A percentile compares a stretch with the other conserved stretches of the same genome.
phyloP scores from a whole-genome alignment of 2,329 filamentous ascomycete species.

The Aureobasidium zeae region DNA sequence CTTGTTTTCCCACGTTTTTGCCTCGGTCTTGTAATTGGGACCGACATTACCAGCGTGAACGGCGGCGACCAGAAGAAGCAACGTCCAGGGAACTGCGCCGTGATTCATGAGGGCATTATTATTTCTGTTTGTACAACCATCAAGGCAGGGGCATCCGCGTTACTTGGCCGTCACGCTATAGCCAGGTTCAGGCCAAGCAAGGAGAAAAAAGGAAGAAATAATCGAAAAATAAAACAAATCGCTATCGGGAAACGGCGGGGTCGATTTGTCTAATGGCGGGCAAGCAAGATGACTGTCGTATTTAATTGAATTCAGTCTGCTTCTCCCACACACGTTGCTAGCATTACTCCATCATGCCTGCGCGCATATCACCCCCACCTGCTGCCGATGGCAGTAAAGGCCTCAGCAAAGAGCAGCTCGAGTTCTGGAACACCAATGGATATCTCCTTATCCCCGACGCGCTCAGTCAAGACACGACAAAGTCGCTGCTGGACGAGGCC shows the following conservation, averaged over 20 bases:
- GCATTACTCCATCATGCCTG: constrained; percentile 19
- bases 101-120: constrained; percentile 7
- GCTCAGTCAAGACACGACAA: constrained; percentile 56
- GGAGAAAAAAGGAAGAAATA: background rate
- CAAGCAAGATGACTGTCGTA: too few species aligned
- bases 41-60: constrained; percentile 7
- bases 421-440: constrained; percentile 69
- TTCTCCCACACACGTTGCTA: background rate
- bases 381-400: constrained; percentile 32
- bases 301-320: background rate
- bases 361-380: constrained; percentile 24
- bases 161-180: too few species aligned
- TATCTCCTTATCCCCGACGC: constrained; percentile 81
- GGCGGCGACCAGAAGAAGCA: background rate
- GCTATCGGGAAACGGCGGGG: too few species aligned
- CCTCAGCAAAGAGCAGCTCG: constrained; percentile 62
- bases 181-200: too few species aligned
- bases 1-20: background rate
- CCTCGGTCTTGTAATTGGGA: background rate
- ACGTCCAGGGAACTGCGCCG: background rate
- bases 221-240: background rate
- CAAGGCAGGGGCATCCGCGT: too few species aligned
- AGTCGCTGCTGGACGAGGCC: constrained; percentile 64
- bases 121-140: too few species aligned
- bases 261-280: too few species aligned